Evolutionary conservation across 1,284 basidiomycete species (phyloP), one percentile per base, ranked within the genome.

Genomic region (Blastosporella zonata): DNA sequence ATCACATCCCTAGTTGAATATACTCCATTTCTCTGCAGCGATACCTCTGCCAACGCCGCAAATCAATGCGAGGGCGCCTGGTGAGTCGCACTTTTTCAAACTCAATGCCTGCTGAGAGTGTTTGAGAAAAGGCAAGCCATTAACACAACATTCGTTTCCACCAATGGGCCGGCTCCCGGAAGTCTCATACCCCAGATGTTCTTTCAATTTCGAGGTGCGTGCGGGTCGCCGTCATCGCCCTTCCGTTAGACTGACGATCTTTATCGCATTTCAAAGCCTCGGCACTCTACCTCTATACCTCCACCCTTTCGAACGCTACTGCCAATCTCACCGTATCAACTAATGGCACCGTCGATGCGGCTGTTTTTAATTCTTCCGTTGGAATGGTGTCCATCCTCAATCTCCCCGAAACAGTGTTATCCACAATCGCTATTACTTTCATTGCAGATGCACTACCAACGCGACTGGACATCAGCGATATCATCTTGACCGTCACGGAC

Each of bases 131-230:
- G 68, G 61, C 59, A 61, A 50, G 37, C 62, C 12, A 46, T 57
- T 2, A 47, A 61, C 17, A 52, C 53, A 12, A 50, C 57, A 10
- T 49, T 67, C 18, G 65, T 75, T 15, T 69, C 70, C 21, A 74
- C 77, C 15, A 55, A 55, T 41, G 66, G 64, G 17, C 62, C 65
- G 15, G 55, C 56, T 45, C 47, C 55, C 18, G 62, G 60, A 21
- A 61, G 69, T 48, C 67, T 77, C 31, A 62, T 78, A 50, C 79
- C 78, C 1, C 79, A 81, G 50, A 65, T 81, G 64, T 81, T 79
- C 55, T 60, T 81, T 43, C 67, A 63, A 36, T 77, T 79, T 62
- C 68, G 66, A 67, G 79, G 79, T 78, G 56, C 41, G 63, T 58
- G 23, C 9, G 3, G 8, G 29, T 31, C 13, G 29, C 8, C 13